Percentiles rank a stretch among this genome's conserved stretches.
These are phyloP conservation scores for Casuarina equisetifolia DNA, from an alignment of 306 rosid species.

Conservation along the genomic window DNA sequence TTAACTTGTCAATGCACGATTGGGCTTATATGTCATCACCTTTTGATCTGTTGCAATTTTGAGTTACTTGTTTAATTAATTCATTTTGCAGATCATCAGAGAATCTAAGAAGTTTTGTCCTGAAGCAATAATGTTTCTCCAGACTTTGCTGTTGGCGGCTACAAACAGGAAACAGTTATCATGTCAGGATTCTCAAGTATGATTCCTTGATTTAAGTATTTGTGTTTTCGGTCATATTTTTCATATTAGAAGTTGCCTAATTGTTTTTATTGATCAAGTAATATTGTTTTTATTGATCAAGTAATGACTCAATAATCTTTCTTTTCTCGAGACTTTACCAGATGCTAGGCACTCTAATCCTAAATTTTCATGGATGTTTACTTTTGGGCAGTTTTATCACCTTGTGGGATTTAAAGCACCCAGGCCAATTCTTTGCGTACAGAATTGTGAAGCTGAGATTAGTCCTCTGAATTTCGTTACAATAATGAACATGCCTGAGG, in stretches of 20 bases:
- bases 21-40: slow-evolving; percentile 9
- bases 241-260: background rate
- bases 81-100: slow-evolving; percentile 55
- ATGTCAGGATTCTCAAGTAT: slow-evolving; percentile 63
- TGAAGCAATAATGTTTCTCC: slow-evolving; percentile 71
- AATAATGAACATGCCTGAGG: slow-evolving; percentile 65
- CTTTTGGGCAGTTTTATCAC: slow-evolving; percentile 52
- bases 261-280: slow-evolving; percentile 5
- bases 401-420: slow-evolving; percentile 59
- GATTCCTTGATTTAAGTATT: slow-evolving; percentile 13
- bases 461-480: slow-evolving; percentile 59
- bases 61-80: slow-evolving; percentile 26
- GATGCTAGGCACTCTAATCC: slow-evolving; percentile 8
- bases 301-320: slow-evolving; percentile 4
- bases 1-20: slow-evolving; percentile 2
- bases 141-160: slow-evolving; percentile 53
- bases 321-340: slow-evolving; percentile 12
- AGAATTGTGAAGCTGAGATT: slow-evolving; percentile 42
- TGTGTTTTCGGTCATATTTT: slow-evolving; percentile 15
- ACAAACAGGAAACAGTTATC: slow-evolving; percentile 41
- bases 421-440: slow-evolving; percentile 50
- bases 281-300: slow-evolving; percentile 5
- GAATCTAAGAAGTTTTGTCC: slow-evolving; percentile 85
- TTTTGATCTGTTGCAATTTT: slow-evolving; percentile 22
- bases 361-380: slow-evolving; percentile 16